phyloP scores from a whole-genome alignment of 305 asterid genomes.

The Ilex paraguariensis region DNA sequence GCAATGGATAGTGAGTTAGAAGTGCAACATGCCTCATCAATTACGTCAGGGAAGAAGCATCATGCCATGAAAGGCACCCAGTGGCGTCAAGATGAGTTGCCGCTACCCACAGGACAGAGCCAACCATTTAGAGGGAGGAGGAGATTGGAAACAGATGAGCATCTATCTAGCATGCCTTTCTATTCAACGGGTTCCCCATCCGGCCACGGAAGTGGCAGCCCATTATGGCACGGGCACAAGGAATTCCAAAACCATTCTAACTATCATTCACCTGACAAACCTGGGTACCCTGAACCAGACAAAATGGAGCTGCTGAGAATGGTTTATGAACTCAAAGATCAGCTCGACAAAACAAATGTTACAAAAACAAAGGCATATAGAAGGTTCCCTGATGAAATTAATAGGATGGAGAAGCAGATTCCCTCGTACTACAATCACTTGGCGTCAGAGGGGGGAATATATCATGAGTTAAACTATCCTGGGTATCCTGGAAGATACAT shows the following conservation, averaged over 20 bases:
- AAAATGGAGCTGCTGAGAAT: constrained; percentile 59
- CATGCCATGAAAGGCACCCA: constrained; percentile 28
- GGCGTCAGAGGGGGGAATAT: constrained; percentile 26
- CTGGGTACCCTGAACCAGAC: constrained; percentile 43
- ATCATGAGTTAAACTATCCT: constrained; percentile 26
- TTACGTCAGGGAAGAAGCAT: constrained; percentile 19
- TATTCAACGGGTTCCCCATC: constrained; percentile 26
- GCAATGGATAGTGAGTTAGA: constrained; percentile 26
- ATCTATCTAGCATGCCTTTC: constrained; percentile 21
- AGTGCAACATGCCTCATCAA: constrained; percentile 23
- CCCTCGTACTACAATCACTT: constrained; percentile 27
- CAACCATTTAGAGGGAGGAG: constrained; percentile 21
- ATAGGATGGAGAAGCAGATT: constrained; percentile 21
- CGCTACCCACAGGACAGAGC: constrained; percentile 24
- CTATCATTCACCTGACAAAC: constrained; percentile 29
- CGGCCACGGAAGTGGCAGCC: constrained; percentile 29
- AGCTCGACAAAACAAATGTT: constrained; percentile 45
- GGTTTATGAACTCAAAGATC: constrained; percentile 67
- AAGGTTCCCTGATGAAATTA: constrained; percentile 20
- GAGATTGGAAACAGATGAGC: constrained; percentile 19
- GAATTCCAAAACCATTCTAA: constrained; percentile 34
- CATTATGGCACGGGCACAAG: constrained; percentile 20
- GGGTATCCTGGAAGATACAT: constrained; percentile 20
- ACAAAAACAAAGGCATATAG: constrained; percentile 21
- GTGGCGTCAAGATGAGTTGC: constrained; percentile 30